Conservation (phyloP, 2,329 filamentous ascomycete genomes). For the Exutisphaerella laricina region DNA sequence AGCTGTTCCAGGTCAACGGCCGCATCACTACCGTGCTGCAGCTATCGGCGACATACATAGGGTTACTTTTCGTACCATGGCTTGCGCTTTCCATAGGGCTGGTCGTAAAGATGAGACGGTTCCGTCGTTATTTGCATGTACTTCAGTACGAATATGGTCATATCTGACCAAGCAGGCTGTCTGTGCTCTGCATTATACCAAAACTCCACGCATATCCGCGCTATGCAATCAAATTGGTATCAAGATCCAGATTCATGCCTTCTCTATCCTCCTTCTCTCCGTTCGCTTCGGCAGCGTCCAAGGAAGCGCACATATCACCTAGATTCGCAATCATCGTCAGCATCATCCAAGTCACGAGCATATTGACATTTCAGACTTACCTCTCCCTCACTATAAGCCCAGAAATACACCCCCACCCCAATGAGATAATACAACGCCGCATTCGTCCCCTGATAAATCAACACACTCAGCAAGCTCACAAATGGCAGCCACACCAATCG, state of each 20-base stretch:
- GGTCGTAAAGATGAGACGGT: too few relatives aligned
- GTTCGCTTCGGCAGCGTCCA: constrained; percentile 46
- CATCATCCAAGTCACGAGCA: not conserved
- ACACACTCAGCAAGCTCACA: constrained; percentile 63
- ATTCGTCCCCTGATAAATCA: constrained; percentile 91
- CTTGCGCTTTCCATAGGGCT: too few relatives aligned
- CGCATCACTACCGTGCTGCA: too few relatives aligned
- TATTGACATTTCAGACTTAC: constrained; percentile 47
- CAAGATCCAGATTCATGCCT: too few relatives aligned
- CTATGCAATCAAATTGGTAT: too few relatives aligned
- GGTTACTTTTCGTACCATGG: too few relatives aligned
- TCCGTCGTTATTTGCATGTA: not conserved
- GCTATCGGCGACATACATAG: too few relatives aligned
- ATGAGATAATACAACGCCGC: constrained; percentile 87
- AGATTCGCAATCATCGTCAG: constrained; percentile 9
- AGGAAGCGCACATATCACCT: constrained; percentile 46
- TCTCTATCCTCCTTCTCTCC: constrained; percentile 24
- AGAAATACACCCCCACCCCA: constrained; percentile 83
- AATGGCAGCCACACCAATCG: constrained; percentile 78
- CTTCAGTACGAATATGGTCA: not conserved
- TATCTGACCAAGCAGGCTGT: constrained; percentile 2
- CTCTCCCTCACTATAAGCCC: constrained; percentile 97
- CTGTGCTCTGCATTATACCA: constrained; percentile 14
- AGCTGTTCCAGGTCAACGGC: too few relatives aligned
- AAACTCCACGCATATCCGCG: constrained; percentile 19